Conservation (phyloP, 2,329 filamentous ascomycete genomes). For the Fonsecaea erecta region DNA sequence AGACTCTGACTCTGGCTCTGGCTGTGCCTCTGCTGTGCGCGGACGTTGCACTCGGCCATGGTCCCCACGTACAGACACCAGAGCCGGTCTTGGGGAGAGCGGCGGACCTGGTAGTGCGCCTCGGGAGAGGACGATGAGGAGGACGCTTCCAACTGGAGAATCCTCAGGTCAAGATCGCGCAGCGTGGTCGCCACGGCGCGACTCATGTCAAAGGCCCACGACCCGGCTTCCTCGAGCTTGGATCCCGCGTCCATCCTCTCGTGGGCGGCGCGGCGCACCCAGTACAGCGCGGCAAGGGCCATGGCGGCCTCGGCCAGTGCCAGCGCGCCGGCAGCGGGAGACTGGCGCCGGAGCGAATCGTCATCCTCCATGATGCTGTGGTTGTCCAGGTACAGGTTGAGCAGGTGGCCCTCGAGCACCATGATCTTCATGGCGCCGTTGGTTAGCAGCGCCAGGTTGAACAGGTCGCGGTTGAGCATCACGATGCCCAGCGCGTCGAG, state of each 20-base stretch:
- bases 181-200: neutral
- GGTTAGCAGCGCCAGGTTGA: neutral
- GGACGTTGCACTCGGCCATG: slow-evolving; percentile 7
- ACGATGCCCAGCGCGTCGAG: slow-evolving; percentile 4
- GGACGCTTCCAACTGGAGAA: neutral
- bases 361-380: too few relatives aligned
- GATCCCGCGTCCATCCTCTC: slow-evolving; percentile 10
- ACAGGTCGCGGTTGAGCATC: slow-evolving; percentile 1
- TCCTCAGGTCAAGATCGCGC: neutral
- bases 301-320: slow-evolving; percentile 6
- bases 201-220: slow-evolving; percentile 15
- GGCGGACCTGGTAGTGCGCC: neutral
- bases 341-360: neutral
- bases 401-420: neutral
- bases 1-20: neutral
- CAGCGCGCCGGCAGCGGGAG: neutral
- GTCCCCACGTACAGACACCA: slow-evolving; percentile 13
- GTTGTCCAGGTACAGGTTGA: slow-evolving; percentile 16
- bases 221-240: slow-evolving; percentile 10
- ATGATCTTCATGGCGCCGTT: slow-evolving; percentile 11
- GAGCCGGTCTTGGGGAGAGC: neutral
- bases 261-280: slow-evolving; percentile 17
- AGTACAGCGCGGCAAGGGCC: slow-evolving; percentile 6
- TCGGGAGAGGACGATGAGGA: neutral
- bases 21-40: neutral